Base-by-base conservation (phyloP, 495 filamentous ascomycete genomes). In the Xylaria longipes region DNA sequence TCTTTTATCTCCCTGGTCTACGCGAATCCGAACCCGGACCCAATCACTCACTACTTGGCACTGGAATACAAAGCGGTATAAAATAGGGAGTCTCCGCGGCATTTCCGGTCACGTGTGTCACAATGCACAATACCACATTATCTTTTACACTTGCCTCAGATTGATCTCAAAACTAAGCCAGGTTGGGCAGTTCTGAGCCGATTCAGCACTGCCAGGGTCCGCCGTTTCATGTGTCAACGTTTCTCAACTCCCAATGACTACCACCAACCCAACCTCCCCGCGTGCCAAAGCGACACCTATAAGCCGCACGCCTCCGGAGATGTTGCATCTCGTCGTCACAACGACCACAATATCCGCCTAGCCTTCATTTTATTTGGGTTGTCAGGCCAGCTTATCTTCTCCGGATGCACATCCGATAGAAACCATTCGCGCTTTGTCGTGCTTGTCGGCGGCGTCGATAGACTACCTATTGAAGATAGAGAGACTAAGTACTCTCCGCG, bases 271-370 rank as follows among this genome's bases (percentile, higher is more conserved):
- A 17, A 65, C 68, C 65, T 73, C 83, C 15, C 84, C 86, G 29
- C 85, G 75, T 33, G 85, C 87, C 70, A 87, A 70, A 2, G 83
- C 86, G 61, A 88, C 85, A 65, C 87, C 88, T 72, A 88, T 69
- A 46, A 85, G 72, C 35, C 86, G 75, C 76, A 84, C 69, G 73
- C 87, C 86, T 64, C 74, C 46, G 60, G 80, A 76, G 25, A 74
- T 75, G 76, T 87, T 87, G 68, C 83, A 86, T 29, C 85, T 71
- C 7, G 85, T 83, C 12, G 85, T 85, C 45, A 83, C 81, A 70
- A 83, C 86, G 27, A 88, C 78, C 22, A 88, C 79, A 43, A 87
- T 79, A 69, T 87, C 86, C 9, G 84, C 84, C 73, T 87, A 83
- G 15, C 81, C 83, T 69, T 75, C 67, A 58, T 87, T 87, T n/a